Percentiles rank a stretch among this genome's conserved stretches.
Conservation (phyloP, 2,329 filamentous ascomycete species). For the Aspergillus sp. region DNA sequence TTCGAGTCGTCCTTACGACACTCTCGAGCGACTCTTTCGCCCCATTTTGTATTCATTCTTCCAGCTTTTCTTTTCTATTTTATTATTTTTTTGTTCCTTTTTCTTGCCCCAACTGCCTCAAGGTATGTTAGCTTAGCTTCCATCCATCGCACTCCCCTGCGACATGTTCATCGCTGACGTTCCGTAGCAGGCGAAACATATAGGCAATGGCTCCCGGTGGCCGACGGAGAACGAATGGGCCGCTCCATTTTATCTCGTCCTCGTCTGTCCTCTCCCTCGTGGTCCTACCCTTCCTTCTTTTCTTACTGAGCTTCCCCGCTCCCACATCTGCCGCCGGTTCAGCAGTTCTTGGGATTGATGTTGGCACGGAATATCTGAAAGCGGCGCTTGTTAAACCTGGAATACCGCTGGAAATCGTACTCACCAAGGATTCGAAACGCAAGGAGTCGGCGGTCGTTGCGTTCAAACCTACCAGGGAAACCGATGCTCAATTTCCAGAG, state of each 20-base stretch:
- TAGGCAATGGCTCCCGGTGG: constrained; percentile 33
- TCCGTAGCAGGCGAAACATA: constrained; percentile 23
- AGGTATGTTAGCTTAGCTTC: constrained; percentile 5
- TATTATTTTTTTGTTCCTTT: too few relatives aligned
- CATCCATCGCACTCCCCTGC: neutral
- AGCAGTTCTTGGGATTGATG: constrained; percentile 86
- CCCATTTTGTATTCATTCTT: neutral
- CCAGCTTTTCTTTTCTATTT: neutral
- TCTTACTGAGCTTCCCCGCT: constrained; percentile 55
- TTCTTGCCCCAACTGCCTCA: constrained; percentile 10
- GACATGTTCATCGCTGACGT: neutral
- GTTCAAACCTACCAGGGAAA: constrained; percentile 80
- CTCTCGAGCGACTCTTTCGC: neutral
- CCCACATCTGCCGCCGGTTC: constrained; percentile 62
- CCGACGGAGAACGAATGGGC: constrained; percentile 26
- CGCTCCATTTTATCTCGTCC: constrained; percentile 17
- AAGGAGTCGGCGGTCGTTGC: constrained; percentile 90
- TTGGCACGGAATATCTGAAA: constrained; percentile 97
- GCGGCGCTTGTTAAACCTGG: constrained; percentile 93
- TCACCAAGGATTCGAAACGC: constrained; percentile 95
- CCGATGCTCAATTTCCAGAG: constrained; percentile 74
- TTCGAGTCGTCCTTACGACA: neutral
- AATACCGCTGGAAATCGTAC: constrained; percentile 93
- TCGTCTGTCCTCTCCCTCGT: constrained; percentile 44
- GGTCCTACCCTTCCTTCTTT: constrained; percentile 52